These are phyloP conservation scores for Westerdykella sp. DNA, from an alignment of 2,329 filamentous ascomycete genomes.

Conservation along the genomic window DNA sequence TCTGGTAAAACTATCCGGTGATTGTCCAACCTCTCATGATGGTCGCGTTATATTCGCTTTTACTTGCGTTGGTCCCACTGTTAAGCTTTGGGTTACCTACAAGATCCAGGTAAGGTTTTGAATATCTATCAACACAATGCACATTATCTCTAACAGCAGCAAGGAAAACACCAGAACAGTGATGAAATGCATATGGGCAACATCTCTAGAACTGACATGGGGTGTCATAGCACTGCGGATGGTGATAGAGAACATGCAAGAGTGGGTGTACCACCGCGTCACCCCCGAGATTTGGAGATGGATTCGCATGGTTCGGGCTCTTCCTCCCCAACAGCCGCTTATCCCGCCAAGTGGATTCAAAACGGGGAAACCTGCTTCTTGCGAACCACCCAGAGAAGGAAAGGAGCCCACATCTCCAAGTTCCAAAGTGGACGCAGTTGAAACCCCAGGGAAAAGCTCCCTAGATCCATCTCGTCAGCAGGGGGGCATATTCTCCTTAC, in stretches of 20 bases:
- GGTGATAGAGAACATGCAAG: conserved; percentile 8
- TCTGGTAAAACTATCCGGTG: conserved; percentile 1
- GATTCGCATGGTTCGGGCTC: conserved; percentile 1
- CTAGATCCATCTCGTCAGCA: too few relatives aligned
- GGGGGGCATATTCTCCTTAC: too few relatives aligned
- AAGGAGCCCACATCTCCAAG: not conserved
- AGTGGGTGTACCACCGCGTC: conserved; percentile 8
- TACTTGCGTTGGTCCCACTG: conserved; percentile 11
- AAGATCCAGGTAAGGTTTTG: conserved; percentile 2
- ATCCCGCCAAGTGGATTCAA: conserved; percentile 1
- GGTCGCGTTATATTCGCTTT: conserved; percentile 9
- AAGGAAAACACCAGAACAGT: conserved; percentile 1
- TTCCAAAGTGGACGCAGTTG: too few relatives aligned
- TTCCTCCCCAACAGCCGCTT: not conserved
- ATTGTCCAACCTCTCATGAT: not conserved
- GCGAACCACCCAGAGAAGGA: conserved; percentile 1
- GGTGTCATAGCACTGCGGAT: conserved; percentile 9
- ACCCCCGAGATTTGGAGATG: conserved; percentile 3
- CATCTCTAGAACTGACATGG: conserved; percentile 12
- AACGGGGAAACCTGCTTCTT: conserved; percentile 3
- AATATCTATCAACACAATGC: not conserved
- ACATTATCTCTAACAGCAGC: not conserved
- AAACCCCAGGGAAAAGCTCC: too few relatives aligned
- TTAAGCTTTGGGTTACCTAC: conserved; percentile 12
- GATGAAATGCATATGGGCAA: conserved; percentile 14